Evolutionary conservation across 2,329 filamentous ascomycete genomes (phyloP).

Genomic region (Fusarium citri): DNA sequence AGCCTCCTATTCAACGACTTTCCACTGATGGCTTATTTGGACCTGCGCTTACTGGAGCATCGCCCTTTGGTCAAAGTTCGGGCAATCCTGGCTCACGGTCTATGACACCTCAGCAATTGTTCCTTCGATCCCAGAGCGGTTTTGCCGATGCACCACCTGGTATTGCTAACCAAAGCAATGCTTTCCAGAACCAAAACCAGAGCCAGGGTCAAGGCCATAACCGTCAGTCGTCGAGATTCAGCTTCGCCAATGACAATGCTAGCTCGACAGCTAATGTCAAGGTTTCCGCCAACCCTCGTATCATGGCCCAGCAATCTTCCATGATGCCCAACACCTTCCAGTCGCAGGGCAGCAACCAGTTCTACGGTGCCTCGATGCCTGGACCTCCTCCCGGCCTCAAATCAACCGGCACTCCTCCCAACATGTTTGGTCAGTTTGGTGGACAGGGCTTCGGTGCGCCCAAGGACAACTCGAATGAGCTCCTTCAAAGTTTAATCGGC

Average conservation of each 20-base stretch:
- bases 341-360: constrained; percentile 72
- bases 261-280: constrained; percentile 69
- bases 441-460: constrained; percentile 75
- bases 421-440: constrained; percentile 94
- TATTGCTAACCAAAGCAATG: constrained; percentile 59
- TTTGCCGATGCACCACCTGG: constrained; percentile 70
- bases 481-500: constrained; percentile 86
- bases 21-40: constrained; percentile 66
- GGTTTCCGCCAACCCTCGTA: constrained; percentile 79
- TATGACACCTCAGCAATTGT: constrained; percentile 83
- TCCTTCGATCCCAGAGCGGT: constrained; percentile 71
- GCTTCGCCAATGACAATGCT: constrained; percentile 82
- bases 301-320: constrained; percentile 86
- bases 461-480: constrained; percentile 73
- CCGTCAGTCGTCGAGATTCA: constrained; percentile 87
- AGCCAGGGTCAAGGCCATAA: constrained; percentile 74
- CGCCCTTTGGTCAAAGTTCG: constrained; percentile 61
- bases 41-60: constrained; percentile 57
- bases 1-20: constrained; percentile 80
- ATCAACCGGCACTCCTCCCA: constrained; percentile 92
- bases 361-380: constrained; percentile 86
- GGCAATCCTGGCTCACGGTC: constrained; percentile 72
- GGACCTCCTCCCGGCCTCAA: constrained; percentile 95
- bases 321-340: constrained; percentile 81
- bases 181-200: constrained; percentile 58